These are phyloP conservation scores for Ilyonectria mors-panacis DNA, from an alignment of 2,329 filamentous ascomycete species.

Conservation along the genomic window DNA sequence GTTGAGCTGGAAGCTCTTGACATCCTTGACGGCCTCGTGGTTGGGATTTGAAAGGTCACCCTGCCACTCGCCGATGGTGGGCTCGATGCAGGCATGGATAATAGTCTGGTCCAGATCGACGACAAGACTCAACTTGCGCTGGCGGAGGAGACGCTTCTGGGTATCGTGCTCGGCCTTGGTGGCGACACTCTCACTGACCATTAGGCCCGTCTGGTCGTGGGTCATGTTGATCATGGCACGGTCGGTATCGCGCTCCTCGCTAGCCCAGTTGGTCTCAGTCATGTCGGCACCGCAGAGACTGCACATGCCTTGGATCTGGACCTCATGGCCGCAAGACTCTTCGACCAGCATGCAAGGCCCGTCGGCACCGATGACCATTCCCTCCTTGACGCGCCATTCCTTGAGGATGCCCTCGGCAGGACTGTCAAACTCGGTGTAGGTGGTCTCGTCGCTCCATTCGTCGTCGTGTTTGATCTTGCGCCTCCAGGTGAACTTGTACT, in stretches of 20 bases:
- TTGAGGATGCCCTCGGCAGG: constrained; percentile 85
- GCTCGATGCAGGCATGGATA: constrained; percentile 97
- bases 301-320: constrained; percentile 93
- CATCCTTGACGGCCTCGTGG: constrained; percentile 89
- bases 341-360: constrained; percentile 80
- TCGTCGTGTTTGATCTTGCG: constrained; percentile 83
- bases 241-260: constrained; percentile 81
- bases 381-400: constrained; percentile 81
- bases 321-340: constrained; percentile 90
- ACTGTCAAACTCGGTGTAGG: constrained; percentile 83
- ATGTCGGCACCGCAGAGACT: constrained; percentile 96
- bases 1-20: constrained; percentile 87
- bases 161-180: constrained; percentile 86
- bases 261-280: constrained; percentile 90
- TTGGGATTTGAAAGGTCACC: constrained; percentile 90
- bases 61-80: constrained; percentile 97
- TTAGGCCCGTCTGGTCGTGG: constrained; percentile 90
- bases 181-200: constrained; percentile 87
- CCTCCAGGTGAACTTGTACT: constrained; percentile 88
- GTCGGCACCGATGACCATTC: constrained; percentile 73
- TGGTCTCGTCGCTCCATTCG: constrained; percentile 74
- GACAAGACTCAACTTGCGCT: constrained; percentile 90
- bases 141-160: constrained; percentile 84
- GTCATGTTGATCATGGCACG: constrained; percentile 96
- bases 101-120: constrained; percentile 99